These are phyloP conservation scores for Phytomonas sp. DNA, from an alignment of 208 protist genomes.

Conservation along the genomic window DNA sequence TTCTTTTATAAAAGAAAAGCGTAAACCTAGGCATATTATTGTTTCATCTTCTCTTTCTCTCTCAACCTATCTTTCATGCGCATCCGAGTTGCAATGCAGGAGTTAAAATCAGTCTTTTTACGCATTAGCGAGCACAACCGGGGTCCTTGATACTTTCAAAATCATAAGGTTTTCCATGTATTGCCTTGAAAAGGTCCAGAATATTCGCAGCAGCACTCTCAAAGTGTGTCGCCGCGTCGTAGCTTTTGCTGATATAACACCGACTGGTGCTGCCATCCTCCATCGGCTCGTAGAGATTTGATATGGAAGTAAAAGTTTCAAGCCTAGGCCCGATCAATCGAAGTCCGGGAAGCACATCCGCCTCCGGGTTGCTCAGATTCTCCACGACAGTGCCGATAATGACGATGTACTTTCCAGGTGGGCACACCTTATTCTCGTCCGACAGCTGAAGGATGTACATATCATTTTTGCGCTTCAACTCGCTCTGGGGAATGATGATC, in stretches of 20 bases:
- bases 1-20: slow-evolving; percentile 4
- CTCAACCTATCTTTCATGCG: too few species aligned
- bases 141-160: slow-evolving; percentile 65
- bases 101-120: neutral
- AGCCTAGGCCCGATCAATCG: slow-evolving; percentile 89
- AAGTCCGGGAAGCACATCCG: slow-evolving; percentile 91
- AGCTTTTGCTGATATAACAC: slow-evolving; percentile 95
- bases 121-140: neutral
- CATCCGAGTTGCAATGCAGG: too few species aligned
- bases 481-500: slow-evolving; percentile 97
- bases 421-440: slow-evolving; percentile 92
- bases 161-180: slow-evolving; percentile 92
- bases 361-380: slow-evolving; percentile 87
- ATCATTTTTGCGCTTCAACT: slow-evolving; percentile 93
- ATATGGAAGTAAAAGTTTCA: slow-evolving; percentile 86
- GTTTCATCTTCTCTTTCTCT: neutral
- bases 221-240: slow-evolving; percentile 98
- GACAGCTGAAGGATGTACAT: slow-evolving; percentile 97
- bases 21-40: neutral
- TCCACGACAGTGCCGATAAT: slow-evolving; percentile 97
- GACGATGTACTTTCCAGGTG: slow-evolving; percentile 96
- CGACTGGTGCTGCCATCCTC: slow-evolving; percentile 86
- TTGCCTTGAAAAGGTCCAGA: slow-evolving; percentile 93
- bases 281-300: slow-evolving; percentile 87
- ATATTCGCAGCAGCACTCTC: slow-evolving; percentile 97